phyloP scores from a whole-genome alignment of 306 rosid species.

The Fragaria iinumae region DNA sequence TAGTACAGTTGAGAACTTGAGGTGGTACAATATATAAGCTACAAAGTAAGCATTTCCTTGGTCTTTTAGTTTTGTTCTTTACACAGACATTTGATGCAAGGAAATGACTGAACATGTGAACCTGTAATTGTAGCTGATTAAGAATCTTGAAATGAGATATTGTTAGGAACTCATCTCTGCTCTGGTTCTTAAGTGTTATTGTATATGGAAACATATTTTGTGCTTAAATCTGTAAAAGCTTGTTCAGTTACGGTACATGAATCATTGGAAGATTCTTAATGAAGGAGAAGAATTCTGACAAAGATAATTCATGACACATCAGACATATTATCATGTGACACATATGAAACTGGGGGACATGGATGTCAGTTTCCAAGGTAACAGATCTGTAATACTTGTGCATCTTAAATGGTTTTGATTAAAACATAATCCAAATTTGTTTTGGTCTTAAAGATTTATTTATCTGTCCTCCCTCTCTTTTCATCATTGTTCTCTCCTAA shows the following conservation, averaged over 20 bases:
- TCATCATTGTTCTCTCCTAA: neutral
- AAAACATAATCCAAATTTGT: neutral
- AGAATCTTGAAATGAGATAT: neutral
- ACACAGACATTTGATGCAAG: neutral
- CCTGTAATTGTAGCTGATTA: neutral
- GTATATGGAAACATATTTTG: neutral
- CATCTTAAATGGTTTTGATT: neutral
- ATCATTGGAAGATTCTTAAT: neutral
- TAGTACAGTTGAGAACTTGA: neutral
- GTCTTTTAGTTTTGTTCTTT: neutral
- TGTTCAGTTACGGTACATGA: neutral
- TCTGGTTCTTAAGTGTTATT: neutral
- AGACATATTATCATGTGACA: neutral
- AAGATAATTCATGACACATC: neutral
- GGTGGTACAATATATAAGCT: neutral
- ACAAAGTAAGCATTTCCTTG: neutral
- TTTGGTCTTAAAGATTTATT: neutral
- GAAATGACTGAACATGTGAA: conserved; percentile 2
- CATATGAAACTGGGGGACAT: neutral
- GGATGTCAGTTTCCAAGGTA: neutral
- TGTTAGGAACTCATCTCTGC: neutral
- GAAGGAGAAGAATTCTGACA: neutral
- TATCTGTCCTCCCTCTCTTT: neutral
- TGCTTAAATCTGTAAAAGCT: neutral
- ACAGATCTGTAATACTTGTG: neutral